phyloP scores from a whole-genome alignment of 225 moss, liverwort and hornwort species.

The Climacium dendroides region DNA sequence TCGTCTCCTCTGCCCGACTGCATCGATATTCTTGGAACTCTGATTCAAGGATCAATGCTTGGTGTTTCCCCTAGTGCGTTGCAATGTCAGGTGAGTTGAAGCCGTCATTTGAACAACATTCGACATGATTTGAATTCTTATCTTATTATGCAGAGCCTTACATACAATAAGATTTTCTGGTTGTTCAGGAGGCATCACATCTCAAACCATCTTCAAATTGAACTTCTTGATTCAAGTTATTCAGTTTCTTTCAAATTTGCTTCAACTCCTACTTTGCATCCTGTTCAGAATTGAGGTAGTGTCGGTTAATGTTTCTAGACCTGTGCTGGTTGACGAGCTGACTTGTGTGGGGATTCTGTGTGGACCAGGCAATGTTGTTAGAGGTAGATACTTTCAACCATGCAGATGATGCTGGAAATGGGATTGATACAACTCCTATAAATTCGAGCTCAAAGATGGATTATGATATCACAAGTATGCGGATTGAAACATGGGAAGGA shows the following conservation, averaged over 20 bases:
- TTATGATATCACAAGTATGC: constrained; percentile 10
- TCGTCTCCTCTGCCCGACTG: constrained; percentile 90
- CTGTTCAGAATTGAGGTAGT: background rate
- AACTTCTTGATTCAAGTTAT: background rate
- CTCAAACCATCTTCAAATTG: background rate
- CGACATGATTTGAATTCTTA: background rate
- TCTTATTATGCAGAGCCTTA: background rate
- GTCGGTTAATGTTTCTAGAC: background rate
- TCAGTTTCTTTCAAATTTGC: background rate
- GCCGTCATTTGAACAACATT: background rate
- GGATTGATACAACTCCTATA: background rate
- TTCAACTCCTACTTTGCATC: background rate
- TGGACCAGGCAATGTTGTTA: constrained; percentile 21
- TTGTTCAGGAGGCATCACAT: background rate
- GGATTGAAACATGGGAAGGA: constrained; percentile 44
- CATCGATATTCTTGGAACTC: constrained; percentile 64
- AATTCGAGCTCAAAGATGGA: constrained; percentile 9
- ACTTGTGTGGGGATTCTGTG: background rate
- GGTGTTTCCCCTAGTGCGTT: constrained; percentile 63
- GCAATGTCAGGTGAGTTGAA: constrained; percentile 57
- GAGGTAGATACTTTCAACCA: constrained; percentile 10
- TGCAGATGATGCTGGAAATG: constrained; percentile 16
- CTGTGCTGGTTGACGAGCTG: background rate
- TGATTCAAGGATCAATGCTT: constrained; percentile 64
- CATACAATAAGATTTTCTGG: background rate